A percentile compares a stretch with the other conserved stretches of the same genome.
Evolutionary conservation across 805 yeast species (phyloP).

Genomic region (Tetrapisispora namnaoensis): DNA sequence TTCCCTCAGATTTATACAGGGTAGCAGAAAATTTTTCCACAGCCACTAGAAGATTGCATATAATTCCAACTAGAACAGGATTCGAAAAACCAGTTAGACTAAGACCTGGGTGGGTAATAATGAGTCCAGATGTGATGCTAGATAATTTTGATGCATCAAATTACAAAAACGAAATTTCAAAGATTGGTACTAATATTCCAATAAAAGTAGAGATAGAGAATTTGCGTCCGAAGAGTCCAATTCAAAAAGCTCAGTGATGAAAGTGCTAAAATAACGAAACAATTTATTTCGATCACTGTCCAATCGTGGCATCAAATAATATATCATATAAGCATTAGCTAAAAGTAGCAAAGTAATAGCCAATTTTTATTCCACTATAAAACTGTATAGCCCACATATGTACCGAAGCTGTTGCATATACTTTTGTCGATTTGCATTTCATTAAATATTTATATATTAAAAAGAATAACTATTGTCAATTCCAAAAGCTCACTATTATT

Average conservation of each 20-base stretch:
- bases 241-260: constrained; percentile 16
- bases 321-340: too few relatives aligned
- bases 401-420: too few relatives aligned
- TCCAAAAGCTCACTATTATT: too few relatives aligned
- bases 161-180: constrained; percentile 37
- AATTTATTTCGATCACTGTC: too few relatives aligned
- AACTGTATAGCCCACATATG: too few relatives aligned
- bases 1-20: constrained; percentile 67
- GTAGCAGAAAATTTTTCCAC: constrained; percentile 85
- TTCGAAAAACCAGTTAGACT: constrained; percentile 49
- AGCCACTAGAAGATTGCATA: constrained; percentile 73
- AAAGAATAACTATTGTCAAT: too few relatives aligned
- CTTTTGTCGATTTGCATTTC: too few relatives aligned
- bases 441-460: too few relatives aligned
- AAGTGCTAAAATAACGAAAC: background rate
- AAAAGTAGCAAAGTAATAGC: too few relatives aligned
- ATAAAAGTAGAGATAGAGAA: constrained; percentile 64
- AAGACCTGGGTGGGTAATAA: constrained; percentile 85
- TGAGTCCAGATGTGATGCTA: constrained; percentile 73
- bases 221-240: constrained; percentile 78
- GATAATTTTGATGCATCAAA: constrained; percentile 51
- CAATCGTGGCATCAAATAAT: too few relatives aligned
- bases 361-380: too few relatives aligned
- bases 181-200: constrained; percentile 50
- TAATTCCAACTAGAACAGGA: constrained; percentile 67